Percentiles rank a stretch among this genome's conserved stretches.
Conservation (phyloP, 495 filamentous ascomycete species). For the Xylaria sp. region DNA sequence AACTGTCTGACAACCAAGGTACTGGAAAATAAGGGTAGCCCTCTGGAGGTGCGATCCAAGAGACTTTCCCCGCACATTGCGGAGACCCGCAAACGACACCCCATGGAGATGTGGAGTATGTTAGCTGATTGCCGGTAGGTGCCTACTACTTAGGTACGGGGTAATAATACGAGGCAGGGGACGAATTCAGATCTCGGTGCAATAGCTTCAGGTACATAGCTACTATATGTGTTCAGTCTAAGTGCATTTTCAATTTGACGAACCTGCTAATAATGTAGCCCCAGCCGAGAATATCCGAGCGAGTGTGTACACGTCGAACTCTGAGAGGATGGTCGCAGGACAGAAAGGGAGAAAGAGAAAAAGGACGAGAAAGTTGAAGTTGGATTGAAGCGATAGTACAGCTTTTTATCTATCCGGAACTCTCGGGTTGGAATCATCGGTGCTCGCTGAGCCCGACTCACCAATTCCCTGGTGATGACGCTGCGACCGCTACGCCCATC, state of each 20-base stretch:
- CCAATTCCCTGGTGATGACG: slow-evolving; percentile 16
- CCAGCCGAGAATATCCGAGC: background rate
- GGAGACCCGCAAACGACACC: slow-evolving; percentile 1
- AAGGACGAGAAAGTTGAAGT: background rate
- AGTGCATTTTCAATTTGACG: background rate
- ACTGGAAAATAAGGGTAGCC: background rate
- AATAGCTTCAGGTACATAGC: background rate
- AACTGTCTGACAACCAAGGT: background rate
- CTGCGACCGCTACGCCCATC: slow-evolving; percentile 37
- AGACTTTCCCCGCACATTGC: slow-evolving; percentile 2
- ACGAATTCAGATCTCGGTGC: background rate
- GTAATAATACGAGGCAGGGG: slow-evolving; percentile 1
- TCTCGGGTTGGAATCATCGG: background rate
- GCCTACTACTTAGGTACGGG: background rate
- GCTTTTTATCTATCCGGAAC: background rate
- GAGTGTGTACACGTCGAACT: background rate
- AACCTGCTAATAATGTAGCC: background rate
- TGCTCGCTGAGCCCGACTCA: background rate
- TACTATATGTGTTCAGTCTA: background rate
- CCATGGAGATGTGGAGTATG: slow-evolving; percentile 11
- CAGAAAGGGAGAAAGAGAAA: background rate
- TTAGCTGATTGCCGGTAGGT: background rate
- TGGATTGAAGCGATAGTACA: background rate
- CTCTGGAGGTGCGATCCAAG: background rate
- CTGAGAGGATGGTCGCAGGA: slow-evolving; percentile 13